These are phyloP conservation scores for Davidsoniella neocaledoniae DNA, from an alignment of 2,329 filamentous ascomycete genomes.

Conservation along the genomic window DNA sequence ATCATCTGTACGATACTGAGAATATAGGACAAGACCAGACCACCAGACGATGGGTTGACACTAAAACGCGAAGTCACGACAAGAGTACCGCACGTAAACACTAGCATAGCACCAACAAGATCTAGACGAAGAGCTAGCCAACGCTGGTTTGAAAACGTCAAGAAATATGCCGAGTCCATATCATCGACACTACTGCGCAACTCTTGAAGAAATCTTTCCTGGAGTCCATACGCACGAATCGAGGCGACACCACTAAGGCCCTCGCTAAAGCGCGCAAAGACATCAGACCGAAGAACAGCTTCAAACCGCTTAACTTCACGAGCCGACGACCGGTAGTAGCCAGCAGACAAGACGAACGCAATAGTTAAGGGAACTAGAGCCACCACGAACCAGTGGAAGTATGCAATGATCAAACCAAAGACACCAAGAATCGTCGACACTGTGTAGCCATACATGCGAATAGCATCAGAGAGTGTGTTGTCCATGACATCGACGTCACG, in stretches of 20 bases:
- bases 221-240: slow-evolving; percentile 77
- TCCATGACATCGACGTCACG: slow-evolving; percentile 96
- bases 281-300: slow-evolving; percentile 66
- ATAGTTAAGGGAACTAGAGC: slow-evolving; percentile 48
- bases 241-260: slow-evolving; percentile 68
- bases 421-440: slow-evolving; percentile 67
- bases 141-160: slow-evolving; percentile 89
- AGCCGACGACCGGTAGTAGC: slow-evolving; percentile 80
- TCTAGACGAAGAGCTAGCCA: slow-evolving; percentile 83
- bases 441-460: slow-evolving; percentile 85
- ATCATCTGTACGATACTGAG: slow-evolving; percentile 88
- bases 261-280: slow-evolving; percentile 86
- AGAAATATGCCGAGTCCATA: slow-evolving; percentile 87
- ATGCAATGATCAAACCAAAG: slow-evolving; percentile 84
- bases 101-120: slow-evolving; percentile 63
- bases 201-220: slow-evolving; percentile 53
- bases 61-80: slow-evolving; percentile 83
- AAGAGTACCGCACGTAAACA: slow-evolving; percentile 76
- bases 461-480: slow-evolving; percentile 73
- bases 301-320: slow-evolving; percentile 92
- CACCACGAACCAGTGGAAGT: slow-evolving; percentile 71
- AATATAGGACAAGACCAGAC: slow-evolving; percentile 84
- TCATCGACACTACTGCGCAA: slow-evolving; percentile 63
- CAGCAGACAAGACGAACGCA: slow-evolving; percentile 65
- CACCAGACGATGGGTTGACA: slow-evolving; percentile 69